Evolutionary conservation across 257 asterid genomes (phyloP), one percentile per base, ranked within the genome.

Genomic region (Rubia yunnanensis): DNA sequence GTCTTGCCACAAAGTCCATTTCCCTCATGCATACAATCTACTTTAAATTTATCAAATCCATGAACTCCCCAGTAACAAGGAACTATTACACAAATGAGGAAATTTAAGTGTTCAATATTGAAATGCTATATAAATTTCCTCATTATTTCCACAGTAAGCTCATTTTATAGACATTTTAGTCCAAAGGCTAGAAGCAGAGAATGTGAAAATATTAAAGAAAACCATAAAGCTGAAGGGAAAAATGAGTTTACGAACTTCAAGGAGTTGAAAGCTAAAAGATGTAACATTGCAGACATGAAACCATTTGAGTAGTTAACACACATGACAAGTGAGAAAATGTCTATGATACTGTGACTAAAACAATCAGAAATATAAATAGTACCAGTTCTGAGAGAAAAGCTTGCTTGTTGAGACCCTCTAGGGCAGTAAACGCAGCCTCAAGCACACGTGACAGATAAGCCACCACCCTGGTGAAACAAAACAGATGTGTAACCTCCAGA

Each of bases 351-450:
- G 10, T 32, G 28, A 65, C 38, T 20, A 32, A 4, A 44, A 39
- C 26, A 32, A 50, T 5, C 14, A 60, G 28, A 24, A 13, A 67
- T 48, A 26, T 17, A 41, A 67, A 54, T 18, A 1, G 24, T 85
- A 94, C 99, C 96, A 94, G 81, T 74, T 94, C 96, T 58, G 91
- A 81, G 66, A 94, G 81, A 83, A 94, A 94, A 44, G 99, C 85
- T 82, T 94, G 99, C 74, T 94, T 94, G 82, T 90, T 90, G 64
- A 85, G 97, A 84, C 99, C 97, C 72, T 94, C 99, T 34, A 94
- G 89, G 36, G 95, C 94, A 65, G 99, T 90, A 84, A 94, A 94
- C 73, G 99, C 95, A 75, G 95, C 82, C 80, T 90, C 99, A 61
- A 94, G 96, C 76, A 94, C 95, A 65, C 97, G 95, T 52, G 96